Conservation (phyloP, 352 stramenopile species). For the Pythium coloratum region DNA sequence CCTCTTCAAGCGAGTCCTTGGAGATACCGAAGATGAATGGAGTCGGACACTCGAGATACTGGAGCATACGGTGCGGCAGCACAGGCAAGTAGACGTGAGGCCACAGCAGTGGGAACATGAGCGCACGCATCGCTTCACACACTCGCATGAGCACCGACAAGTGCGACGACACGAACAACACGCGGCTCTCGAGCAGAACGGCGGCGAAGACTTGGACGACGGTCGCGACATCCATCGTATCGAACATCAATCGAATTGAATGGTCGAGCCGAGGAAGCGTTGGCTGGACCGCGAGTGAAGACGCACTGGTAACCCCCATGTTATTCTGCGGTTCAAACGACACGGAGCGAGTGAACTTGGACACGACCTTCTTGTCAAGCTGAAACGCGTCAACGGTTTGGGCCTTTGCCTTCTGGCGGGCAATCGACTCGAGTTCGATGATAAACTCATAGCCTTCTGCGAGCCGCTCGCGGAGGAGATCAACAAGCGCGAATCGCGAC, state of each 20-base stretch:
- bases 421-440: slow-evolving; percentile 61
- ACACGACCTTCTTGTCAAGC: slow-evolving; percentile 76
- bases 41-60: slow-evolving; percentile 85
- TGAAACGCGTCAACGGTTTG: slow-evolving; percentile 37
- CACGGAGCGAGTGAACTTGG: slow-evolving; percentile 71
- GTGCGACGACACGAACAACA: slow-evolving; percentile 81
- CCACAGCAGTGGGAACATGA: slow-evolving; percentile 88
- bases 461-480: slow-evolving; percentile 76
- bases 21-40: slow-evolving; percentile 86
- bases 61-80: slow-evolving; percentile 72
- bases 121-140: slow-evolving; percentile 66
- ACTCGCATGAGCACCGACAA: slow-evolving; percentile 83
- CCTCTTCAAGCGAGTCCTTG: slow-evolving; percentile 58
- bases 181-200: slow-evolving; percentile 76
- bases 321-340: slow-evolving; percentile 54
- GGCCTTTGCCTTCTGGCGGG: slow-evolving; percentile 26
- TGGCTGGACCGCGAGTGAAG: not conserved
- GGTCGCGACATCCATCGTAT: slow-evolving; percentile 74
- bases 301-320: slow-evolving; percentile 17
- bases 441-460: slow-evolving; percentile 84
- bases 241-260: slow-evolving; percentile 76
- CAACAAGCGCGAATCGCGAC: slow-evolving; percentile 82
- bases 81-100: slow-evolving; percentile 87
- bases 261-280: slow-evolving; percentile 58
- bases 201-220: slow-evolving; percentile 78